Conservation (phyloP, 116 monocot species). For the Posidonia oceanica region DNA sequence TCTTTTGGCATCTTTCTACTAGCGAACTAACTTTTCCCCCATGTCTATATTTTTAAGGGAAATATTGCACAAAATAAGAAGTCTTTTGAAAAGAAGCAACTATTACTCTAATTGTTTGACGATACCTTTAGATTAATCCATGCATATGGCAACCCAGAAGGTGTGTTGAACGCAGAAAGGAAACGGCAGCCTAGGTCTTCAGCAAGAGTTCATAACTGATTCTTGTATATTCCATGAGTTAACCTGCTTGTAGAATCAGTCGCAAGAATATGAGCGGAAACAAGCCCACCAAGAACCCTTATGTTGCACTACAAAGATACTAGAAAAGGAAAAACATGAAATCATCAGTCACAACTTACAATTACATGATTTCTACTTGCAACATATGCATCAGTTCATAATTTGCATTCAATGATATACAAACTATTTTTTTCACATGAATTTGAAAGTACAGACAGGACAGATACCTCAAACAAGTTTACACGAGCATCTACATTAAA, state of each 20-base stretch:
- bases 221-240: conserved; percentile 39
- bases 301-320: conserved; percentile 78
- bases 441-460: neutral
- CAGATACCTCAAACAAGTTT: conserved; percentile 82
- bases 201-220: conserved; percentile 61
- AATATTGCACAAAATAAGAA: neutral
- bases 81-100: neutral
- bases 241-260: conserved; percentile 60
- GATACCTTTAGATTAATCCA: conserved; percentile 90
- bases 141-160: conserved; percentile 87
- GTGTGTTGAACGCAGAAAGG: conserved; percentile 75
- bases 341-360: neutral
- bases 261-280: conserved; percentile 92
- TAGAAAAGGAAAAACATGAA: conserved; percentile 13
- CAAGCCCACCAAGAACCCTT: conserved; percentile 93
- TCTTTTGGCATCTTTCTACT: no score
- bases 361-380: conserved; percentile 1
- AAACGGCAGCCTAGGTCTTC: conserved; percentile 76
- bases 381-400: neutral
- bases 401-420: neutral
- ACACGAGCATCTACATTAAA: conserved; percentile 88
- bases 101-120: no score
- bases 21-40: neutral
- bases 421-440: neutral
- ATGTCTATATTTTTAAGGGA: neutral